phyloP scores from a whole-genome alignment of 768 basidiomycete species.

The Cystofilobasidium bisporidii region DNA sequence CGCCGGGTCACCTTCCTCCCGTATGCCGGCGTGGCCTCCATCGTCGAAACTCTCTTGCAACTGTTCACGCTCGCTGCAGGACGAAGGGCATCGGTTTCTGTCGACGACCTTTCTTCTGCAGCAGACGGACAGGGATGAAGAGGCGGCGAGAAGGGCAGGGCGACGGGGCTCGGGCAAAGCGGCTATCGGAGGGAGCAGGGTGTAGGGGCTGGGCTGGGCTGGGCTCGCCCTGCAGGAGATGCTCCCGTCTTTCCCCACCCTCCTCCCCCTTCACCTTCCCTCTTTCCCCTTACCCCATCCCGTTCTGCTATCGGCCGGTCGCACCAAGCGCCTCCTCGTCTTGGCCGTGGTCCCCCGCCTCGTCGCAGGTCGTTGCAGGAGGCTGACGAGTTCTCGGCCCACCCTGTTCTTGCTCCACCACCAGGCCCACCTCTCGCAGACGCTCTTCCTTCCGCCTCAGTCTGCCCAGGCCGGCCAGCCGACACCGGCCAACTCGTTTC shows the following conservation, averaged over 20 bases:
- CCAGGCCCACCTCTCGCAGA: constrained; percentile 27
- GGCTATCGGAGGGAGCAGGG: neutral
- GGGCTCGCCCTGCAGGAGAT: neutral
- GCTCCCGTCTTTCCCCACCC: neutral
- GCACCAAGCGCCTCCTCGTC: too few relatives aligned
- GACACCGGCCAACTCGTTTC: constrained; percentile 20
- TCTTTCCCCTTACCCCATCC: neutral
- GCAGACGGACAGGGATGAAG: neutral
- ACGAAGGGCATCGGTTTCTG: too few relatives aligned
- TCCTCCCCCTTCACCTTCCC: neutral
- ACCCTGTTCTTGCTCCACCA: neutral
- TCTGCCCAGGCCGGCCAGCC: constrained; percentile 18
- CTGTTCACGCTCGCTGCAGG: too few relatives aligned
- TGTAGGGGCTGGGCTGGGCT: too few relatives aligned
- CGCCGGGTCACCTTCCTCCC: too few relatives aligned
- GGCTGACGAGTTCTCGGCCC: too few relatives aligned
- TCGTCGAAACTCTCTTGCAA: too few relatives aligned
- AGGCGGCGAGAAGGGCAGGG: neutral
- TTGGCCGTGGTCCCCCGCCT: too few relatives aligned
- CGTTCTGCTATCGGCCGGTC: too few relatives aligned
- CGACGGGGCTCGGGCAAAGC: neutral
- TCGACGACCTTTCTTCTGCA: too few relatives aligned
- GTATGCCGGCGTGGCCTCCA: too few relatives aligned
- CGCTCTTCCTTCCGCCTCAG: constrained; percentile 14
- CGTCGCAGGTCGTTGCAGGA: too few relatives aligned